These are phyloP conservation scores for Trichoderma brevicompactum DNA, from an alignment of 2,329 filamentous ascomycete species.

Conservation along the genomic window DNA sequence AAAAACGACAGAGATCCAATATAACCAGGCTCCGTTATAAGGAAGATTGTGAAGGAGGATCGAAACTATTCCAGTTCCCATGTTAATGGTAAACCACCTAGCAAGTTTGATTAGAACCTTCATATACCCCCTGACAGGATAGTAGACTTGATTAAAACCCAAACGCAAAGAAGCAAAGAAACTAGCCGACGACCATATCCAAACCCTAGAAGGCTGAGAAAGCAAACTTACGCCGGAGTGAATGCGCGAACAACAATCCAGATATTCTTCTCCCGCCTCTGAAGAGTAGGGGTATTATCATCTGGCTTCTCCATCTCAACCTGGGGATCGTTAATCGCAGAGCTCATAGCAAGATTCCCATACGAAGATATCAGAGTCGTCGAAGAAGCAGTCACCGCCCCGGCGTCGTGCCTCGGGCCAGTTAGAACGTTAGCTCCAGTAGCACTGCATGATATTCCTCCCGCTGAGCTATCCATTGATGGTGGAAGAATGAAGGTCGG, in stretches of 20 bases:
- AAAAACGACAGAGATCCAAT: slow-evolving; percentile 5
- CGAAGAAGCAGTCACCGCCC: not conserved
- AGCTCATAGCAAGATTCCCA: not conserved
- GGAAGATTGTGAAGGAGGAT: slow-evolving; percentile 20
- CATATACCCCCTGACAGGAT: not conserved
- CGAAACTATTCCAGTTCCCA: slow-evolving; percentile 18
- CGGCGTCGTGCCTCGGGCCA: not conserved
- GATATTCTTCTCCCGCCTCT: not conserved
- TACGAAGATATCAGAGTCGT: not conserved
- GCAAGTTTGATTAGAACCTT: not conserved
- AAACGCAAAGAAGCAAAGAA: not conserved
- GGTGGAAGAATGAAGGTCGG: not conserved
- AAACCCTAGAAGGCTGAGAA: too few relatives aligned
- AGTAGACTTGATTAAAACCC: not conserved
- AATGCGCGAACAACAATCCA: slow-evolving; percentile 10
- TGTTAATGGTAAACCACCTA: slow-evolving; percentile 16
- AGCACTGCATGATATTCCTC: not conserved
- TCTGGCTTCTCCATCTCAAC: not conserved
- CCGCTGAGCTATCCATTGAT: not conserved
- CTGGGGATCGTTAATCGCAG: not conserved
- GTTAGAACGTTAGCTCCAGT: not conserved
- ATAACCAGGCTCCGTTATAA: slow-evolving; percentile 5
- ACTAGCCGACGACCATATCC: too few relatives aligned
- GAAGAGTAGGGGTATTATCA: not conserved
- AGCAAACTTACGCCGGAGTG: slow-evolving; percentile 7